Evolutionary conservation across 441 rosid genomes (phyloP), one percentile per base, ranked within the genome.

Genomic region (Populus hybrid): DNA sequence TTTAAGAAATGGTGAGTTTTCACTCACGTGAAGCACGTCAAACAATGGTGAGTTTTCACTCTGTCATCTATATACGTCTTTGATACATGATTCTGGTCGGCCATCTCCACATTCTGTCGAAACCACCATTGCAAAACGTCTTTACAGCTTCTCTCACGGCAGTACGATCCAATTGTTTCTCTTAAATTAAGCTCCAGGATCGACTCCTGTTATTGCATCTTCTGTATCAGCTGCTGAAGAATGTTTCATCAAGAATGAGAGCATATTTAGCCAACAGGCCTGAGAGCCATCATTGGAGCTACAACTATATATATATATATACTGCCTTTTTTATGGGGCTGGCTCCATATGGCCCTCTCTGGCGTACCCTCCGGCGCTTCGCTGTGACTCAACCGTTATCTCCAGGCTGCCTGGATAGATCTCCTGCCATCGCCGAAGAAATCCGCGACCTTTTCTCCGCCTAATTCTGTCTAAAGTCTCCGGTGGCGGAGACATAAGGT

Each of bases 1-100:
- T 34, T 40, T 95, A 93, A 83, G 84, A 88, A 38, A 78, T 90
- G 86, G 98, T 94, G 32, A 83, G 89, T 78, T 67, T 36, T 67
- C 42, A 38, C 67, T 75, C 10, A 32, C 94, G 91, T 2, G 88
- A 90, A 85, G 94, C 94, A 78, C 96, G 97, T 40, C 97, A 93
- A 83, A 84, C 89, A 38, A 78, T 90, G 87, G 97, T 92, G 32
- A 83, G 89, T 78, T 67, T 36, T 67, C 42, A 38, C 67, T 78
- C 16, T 46, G 24, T 53, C 40, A 36, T 75, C 34, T n/a, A 18
- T 32, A 28, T 38, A 18, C n/a, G 14, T 26, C 21, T 68, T 30
- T 42, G n/a, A 21, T 26, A 28, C 10, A 40, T 26, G 24, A 21
- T 34, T 50, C 19, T 34, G 5, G 30, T 3, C 30, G 30, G 30